Conservation (phyloP, 2,329 filamentous ascomycete species). For the Didymella pomorum region DNA sequence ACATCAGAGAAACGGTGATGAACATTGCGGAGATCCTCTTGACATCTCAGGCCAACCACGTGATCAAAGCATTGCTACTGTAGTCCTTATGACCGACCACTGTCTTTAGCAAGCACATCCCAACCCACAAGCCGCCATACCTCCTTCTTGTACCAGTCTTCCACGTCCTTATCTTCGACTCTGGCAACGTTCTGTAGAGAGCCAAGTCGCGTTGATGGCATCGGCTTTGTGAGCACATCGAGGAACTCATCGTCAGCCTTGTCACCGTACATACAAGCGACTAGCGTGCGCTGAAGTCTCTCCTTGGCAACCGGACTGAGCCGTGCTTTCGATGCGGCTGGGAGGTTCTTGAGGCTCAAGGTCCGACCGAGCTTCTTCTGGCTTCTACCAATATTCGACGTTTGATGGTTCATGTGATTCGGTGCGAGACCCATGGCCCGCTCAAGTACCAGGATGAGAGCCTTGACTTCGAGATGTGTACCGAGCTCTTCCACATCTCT, state of each 20-base stretch:
- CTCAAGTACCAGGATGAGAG: constrained; percentile 53
- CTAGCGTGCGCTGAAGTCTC: constrained; percentile 55
- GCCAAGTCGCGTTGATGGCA: constrained; percentile 26
- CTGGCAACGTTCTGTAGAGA: constrained; percentile 44
- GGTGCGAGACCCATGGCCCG: constrained; percentile 52
- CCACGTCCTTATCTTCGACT: constrained; percentile 51
- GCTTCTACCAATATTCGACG: background rate
- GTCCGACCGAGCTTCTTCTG: constrained; percentile 30
- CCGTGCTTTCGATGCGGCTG: constrained; percentile 39
- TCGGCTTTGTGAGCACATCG: constrained; percentile 54
- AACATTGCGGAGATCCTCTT: background rate
- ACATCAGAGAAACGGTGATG: background rate
- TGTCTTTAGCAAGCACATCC: constrained; percentile 56
- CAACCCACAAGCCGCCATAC: constrained; percentile 67
- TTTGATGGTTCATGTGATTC: constrained; percentile 42
- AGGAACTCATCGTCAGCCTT: constrained; percentile 51
- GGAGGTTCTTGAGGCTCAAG: constrained; percentile 36
- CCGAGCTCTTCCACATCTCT: constrained; percentile 34
- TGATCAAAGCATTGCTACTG: background rate
- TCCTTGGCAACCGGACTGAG: constrained; percentile 52
- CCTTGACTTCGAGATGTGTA: constrained; percentile 50
- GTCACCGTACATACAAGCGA: constrained; percentile 55
- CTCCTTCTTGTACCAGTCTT: constrained; percentile 64
- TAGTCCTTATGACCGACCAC: constrained; percentile 22
- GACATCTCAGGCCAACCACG: background rate